Evolutionary conservation across 164 flowering plant species (phyloP).

Genomic region (Vitis labrusca): DNA sequence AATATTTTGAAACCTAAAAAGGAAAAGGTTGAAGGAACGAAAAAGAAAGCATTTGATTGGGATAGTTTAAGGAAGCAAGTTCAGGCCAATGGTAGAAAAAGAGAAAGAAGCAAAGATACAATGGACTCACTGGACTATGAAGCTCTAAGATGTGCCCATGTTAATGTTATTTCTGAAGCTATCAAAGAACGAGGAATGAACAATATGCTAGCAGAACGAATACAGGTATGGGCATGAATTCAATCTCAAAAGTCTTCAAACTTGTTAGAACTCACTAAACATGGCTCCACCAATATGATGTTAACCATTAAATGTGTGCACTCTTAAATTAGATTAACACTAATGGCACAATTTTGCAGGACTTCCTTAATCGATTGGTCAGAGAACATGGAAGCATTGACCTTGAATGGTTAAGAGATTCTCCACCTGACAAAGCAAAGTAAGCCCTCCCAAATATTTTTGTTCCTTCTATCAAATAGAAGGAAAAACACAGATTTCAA

Average conservation of each 20-base stretch:
- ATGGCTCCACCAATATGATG: not conserved
- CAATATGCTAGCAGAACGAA: slow-evolving; percentile 84
- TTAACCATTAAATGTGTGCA: not conserved
- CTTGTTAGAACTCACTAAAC: not conserved
- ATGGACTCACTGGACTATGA: slow-evolving; percentile 87
- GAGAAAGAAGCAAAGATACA: slow-evolving; percentile 46
- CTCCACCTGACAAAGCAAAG: slow-evolving; percentile 54
- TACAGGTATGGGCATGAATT: slow-evolving; percentile 47
- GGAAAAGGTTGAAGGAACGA: slow-evolving; percentile 33
- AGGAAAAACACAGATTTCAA: not conserved
- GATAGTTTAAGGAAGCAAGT: slow-evolving; percentile 60
- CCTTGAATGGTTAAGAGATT: slow-evolving; percentile 64
- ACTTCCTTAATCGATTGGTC: slow-evolving; percentile 42
- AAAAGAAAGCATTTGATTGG: slow-evolving; percentile 60
- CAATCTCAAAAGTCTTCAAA: not conserved
- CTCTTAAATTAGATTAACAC: not conserved
- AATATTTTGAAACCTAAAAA: slow-evolving; percentile 27
- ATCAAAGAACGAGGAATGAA: slow-evolving; percentile 91
- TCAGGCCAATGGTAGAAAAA: slow-evolving; percentile 24
- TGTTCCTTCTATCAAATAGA: not conserved
- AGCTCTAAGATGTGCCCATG: slow-evolving; percentile 67
- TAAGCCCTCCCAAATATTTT: slow-evolving; percentile 18
- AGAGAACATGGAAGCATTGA: slow-evolving; percentile 52
- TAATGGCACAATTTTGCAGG: slow-evolving; percentile 28
- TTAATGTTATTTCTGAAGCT: slow-evolving; percentile 58